A percentile compares a stretch with the other conserved stretches of the same genome.
Conservation (phyloP, 768 basidiomycete genomes). For the Rhizopogon roseolus region DNA sequence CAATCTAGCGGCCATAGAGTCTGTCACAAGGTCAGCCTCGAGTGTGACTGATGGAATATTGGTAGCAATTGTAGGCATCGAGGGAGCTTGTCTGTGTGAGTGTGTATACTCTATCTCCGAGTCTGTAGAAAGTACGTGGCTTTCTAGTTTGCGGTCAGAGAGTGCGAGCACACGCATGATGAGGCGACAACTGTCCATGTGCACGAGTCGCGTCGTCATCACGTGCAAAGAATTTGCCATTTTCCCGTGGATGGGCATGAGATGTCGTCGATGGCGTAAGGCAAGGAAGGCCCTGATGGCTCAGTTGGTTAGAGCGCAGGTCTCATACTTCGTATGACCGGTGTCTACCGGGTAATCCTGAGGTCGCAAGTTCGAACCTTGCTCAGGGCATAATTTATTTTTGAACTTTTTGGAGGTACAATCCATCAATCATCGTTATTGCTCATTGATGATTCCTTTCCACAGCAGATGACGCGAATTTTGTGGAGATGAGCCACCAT, state of each 20-base stretch:
- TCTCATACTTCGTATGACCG: conserved; percentile 41
- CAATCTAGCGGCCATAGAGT: conserved; percentile 58
- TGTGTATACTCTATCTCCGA: too few species aligned
- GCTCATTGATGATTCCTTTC: too few species aligned
- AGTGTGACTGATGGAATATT: conserved; percentile 40
- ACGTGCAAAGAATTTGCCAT: not conserved
- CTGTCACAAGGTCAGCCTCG: conserved; percentile 48
- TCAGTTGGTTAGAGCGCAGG: conserved; percentile 54
- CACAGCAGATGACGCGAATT: too few species aligned
- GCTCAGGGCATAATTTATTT: conserved; percentile 36
- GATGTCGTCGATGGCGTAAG: too few species aligned
- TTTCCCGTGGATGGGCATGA: not conserved
- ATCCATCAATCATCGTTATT: too few species aligned
- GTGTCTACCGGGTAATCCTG: conserved; percentile 37
- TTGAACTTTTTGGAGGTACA: too few species aligned
- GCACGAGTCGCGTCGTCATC: not conserved
- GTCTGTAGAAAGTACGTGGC: too few species aligned
- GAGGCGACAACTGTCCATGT: not conserved
- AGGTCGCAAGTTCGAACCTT: conserved; percentile 62
- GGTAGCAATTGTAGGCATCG: not conserved
- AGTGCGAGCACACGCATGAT: not conserved
- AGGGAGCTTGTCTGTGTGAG: not conserved
- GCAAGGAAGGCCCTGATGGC: conserved; percentile 29
- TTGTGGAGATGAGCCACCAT: not conserved
- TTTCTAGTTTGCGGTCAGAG: not conserved